Percentiles rank a stretch among this genome's conserved stretches.
Conservation (phyloP, 306 rosid species). For the cucumber (Cucumis sativus) region Cucumber_9930_V3 NC_026661.2:16050001-16050500, state of each 20-base stretch:
- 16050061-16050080: constrained; percentile 39
- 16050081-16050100: constrained; percentile 50
- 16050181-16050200: constrained; percentile 44
- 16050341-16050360: constrained; percentile 34
- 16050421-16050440: constrained; percentile 35
- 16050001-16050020: not conserved
- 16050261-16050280: too few relatives aligned
- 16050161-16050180: constrained; percentile 52
- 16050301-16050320: too few relatives aligned
- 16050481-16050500: constrained; percentile 5
- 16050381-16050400: constrained; percentile 89
- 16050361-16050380: constrained; percentile 70
- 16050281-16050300: too few relatives aligned
- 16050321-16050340: not conserved
- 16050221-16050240: constrained; percentile 23
- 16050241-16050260: constrained; percentile 43
- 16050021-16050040: constrained; percentile 2
- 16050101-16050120: constrained; percentile 57
- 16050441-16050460: constrained; percentile 26
- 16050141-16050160: constrained; percentile 23
- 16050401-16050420: constrained; percentile 41
- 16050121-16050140: constrained; percentile 49
- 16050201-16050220: constrained; percentile 45
- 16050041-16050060: constrained; percentile 48
- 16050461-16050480: not conserved